phyloP scores from a whole-genome alignment of 78 protist species.

The Dictyostelium intermedium region DNA sequence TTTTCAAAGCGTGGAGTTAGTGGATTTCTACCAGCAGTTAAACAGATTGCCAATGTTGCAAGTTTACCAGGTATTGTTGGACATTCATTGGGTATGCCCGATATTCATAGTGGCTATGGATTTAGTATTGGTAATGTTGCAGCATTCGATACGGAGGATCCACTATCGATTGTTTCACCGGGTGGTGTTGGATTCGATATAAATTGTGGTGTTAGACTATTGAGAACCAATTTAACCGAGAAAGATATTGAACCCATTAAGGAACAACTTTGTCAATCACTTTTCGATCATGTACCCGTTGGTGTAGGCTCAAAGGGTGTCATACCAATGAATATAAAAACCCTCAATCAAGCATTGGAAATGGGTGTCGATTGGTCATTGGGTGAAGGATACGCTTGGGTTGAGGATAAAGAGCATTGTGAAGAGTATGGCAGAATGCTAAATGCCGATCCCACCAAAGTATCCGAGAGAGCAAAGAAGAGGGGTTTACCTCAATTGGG shows the following conservation, averaged over 20 bases:
- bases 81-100: constrained; percentile 94
- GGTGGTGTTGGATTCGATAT: constrained; percentile 97
- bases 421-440: constrained; percentile 96
- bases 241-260: constrained; percentile 86
- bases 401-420: constrained; percentile 97
- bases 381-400: constrained; percentile 96
- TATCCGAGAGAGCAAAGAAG: constrained; percentile 92
- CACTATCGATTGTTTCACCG: constrained; percentile 96
- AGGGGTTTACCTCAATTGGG: constrained; percentile 96
- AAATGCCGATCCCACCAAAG: constrained; percentile 88
- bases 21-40: constrained; percentile 90
- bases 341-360: constrained; percentile 86
- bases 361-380: constrained; percentile 95
- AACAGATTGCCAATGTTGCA: constrained; percentile 95
- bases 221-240: constrained; percentile 93
- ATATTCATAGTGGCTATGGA: constrained; percentile 95
- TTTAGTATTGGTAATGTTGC: constrained; percentile 98
- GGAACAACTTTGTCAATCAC: constrained; percentile 88
- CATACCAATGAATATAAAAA: constrained; percentile 83
- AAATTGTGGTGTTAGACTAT: constrained; percentile 98
- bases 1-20: constrained; percentile 36
- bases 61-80: constrained; percentile 94
- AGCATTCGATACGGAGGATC: constrained; percentile 96
- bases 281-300: constrained; percentile 95
- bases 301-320: constrained; percentile 97